phyloP scores from a whole-genome alignment of 345 rosid species.

The Bruguiera sexangula region DNA sequence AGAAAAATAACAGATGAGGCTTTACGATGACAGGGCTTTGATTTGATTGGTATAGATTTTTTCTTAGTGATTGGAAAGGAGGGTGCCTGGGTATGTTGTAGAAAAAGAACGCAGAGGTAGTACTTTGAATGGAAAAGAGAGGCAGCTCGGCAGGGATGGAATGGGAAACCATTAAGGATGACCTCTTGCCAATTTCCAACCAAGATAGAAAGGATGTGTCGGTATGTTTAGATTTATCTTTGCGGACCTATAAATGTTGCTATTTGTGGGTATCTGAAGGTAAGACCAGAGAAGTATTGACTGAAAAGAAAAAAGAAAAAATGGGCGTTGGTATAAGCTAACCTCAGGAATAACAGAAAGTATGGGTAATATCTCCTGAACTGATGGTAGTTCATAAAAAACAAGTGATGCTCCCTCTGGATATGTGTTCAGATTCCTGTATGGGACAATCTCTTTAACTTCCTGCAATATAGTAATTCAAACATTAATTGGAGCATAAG shows the following conservation, averaged over 20 bases:
- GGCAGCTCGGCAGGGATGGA: no score
- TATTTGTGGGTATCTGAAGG: not conserved
- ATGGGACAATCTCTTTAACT: slow-evolving; percentile 19
- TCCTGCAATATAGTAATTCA: slow-evolving; percentile 38
- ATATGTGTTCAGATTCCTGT: slow-evolving; percentile 30
- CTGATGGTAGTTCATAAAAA: slow-evolving; percentile 48
- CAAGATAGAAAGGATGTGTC: no score
- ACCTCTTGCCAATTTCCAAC: not conserved
- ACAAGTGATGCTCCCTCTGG: slow-evolving; percentile 38
- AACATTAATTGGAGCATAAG: not conserved
- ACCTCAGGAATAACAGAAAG: slow-evolving; percentile 82
- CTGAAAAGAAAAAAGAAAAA: no score
- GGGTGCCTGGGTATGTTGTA: no score
- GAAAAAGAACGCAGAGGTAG: no score
- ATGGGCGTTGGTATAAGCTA: not conserved
- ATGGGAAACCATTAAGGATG: no score
- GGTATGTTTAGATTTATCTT: not conserved
- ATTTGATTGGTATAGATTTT: no score
- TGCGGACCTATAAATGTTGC: not conserved
- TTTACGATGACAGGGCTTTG: no score
- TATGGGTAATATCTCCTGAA: slow-evolving; percentile 57
- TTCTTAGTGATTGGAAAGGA: no score
- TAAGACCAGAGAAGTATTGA: no score
- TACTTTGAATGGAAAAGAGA: no score
- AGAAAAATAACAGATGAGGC: no score